A percentile compares a stretch with the other conserved stretches of the same genome.
Conservation (phyloP, 306 rosid species). For the Vigna angularis region DNA sequence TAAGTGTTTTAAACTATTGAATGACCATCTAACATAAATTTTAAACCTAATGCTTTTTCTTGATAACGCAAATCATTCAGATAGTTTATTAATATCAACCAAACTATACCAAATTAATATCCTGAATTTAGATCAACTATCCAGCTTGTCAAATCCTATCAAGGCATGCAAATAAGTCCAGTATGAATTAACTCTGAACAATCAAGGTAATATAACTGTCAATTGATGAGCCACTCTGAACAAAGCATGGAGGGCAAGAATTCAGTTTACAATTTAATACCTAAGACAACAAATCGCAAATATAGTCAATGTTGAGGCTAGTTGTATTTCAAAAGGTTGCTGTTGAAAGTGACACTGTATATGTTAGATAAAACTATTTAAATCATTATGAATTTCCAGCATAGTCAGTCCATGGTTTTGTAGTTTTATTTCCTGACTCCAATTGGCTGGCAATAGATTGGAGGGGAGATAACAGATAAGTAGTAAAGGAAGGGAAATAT, state of each 20-base stretch:
- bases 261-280: neutral
- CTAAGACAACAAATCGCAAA: neutral
- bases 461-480: conserved; percentile 13
- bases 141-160: neutral
- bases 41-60: neutral
- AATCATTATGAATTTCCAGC: conserved; percentile 27
- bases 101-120: conserved; percentile 1
- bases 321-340: neutral
- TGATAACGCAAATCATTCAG: neutral
- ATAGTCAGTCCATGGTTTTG: conserved; percentile 7
- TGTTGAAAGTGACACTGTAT: neutral
- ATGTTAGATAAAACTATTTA: conserved; percentile 25
- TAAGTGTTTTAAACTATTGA: neutral
- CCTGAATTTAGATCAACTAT: neutral
- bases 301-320: neutral
- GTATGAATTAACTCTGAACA: neutral
- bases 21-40: neutral
- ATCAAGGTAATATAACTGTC: neutral
- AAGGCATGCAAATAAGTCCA: neutral
- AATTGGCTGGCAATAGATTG: conserved; percentile 17
- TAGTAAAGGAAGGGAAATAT: conserved; percentile 27
- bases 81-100: neutral
- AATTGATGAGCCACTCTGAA: neutral
- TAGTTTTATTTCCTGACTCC: neutral
- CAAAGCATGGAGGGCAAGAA: neutral